Base-by-base conservation (phyloP, 1,139 yeast species). In the Taiozyma sp. region DNA sequence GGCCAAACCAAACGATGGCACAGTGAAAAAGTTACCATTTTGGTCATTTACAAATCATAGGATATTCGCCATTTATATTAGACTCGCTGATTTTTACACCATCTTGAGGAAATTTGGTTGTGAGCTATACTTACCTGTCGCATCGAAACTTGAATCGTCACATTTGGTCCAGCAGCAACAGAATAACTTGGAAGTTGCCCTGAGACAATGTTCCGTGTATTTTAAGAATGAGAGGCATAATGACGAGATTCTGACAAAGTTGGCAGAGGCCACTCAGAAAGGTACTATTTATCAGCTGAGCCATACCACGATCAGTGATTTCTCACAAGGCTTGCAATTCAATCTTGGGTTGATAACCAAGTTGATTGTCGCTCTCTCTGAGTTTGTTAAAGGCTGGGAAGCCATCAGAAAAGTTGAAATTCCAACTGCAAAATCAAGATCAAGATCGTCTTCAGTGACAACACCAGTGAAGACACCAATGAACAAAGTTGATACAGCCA, bases 201-300 rank as follows among this genome's bases (percentile, higher is more conserved):
- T 80, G 43, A 67, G 63, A 14, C 65, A 66, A 19, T 65, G 77
- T 55, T 77, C 76, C 37, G 76, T 73, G 6, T 64, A 68, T 43
- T 77, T 80, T 62, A 73, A 73, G 50, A 66, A 71, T 6, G 63
- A 78, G 14, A 79, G 71, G 57, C 80, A 76, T 55, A 81, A 79
- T 57, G 81, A 81, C 13, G 70, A 77, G 19, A 61, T 81, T 26
- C 66, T 80, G 40, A 80, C 84, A 9, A 72, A 74, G 8, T 68
- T 81, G 41, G 70, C 81, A 0, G 70, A 79, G 51, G 72, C 76
- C 40, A 68, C 81, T 2, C 68, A 83, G 45, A 75, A 75, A 53
- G 76, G 74, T 43, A 66, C 80, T 1, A 54, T 54, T 28, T 69
- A 69, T 56, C 72, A 68, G 30, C 66, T 70, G 9, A 70, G 69